These are phyloP conservation scores for Flaveria floridana DNA, from an alignment of 140 eudicot genomes.

Conservation along the genomic window DNA sequence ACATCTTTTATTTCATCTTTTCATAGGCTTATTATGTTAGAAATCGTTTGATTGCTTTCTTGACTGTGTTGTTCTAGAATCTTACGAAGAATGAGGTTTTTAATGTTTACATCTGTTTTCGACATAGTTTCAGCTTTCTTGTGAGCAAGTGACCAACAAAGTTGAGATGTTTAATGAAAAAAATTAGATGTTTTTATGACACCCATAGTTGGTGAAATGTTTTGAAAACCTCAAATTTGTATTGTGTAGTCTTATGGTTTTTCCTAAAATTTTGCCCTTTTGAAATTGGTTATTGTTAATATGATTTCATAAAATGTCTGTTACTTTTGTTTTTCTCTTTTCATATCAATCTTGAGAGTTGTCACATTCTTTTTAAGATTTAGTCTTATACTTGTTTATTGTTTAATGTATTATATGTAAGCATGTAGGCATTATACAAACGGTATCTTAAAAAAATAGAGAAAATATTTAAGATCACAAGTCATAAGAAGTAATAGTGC, in stretches of 20 bases:
- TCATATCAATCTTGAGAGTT: too few species aligned
- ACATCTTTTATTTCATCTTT: constrained; percentile 10
- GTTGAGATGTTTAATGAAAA: too few species aligned
- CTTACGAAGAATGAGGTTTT: not conserved
- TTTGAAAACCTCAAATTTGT: too few species aligned
- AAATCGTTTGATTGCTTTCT: not conserved
- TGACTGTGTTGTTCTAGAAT: not conserved
- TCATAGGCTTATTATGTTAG: not conserved
- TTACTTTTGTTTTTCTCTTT: too few species aligned
- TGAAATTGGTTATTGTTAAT: too few species aligned
- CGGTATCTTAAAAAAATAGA: not conserved
- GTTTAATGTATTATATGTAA: not conserved
- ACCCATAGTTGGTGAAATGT: too few species aligned
- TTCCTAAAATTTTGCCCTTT: too few species aligned
- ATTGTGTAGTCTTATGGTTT: too few species aligned
- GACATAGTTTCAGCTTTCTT: too few species aligned
- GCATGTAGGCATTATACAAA: not conserved
- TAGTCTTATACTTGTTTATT: not conserved
- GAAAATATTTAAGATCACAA: not conserved
- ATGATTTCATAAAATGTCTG: too few species aligned
- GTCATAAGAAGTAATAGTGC: constrained; percentile 26
- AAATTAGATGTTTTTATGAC: too few species aligned
- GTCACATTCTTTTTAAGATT: not conserved
- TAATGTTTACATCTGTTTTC: not conserved
- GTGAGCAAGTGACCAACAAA: too few species aligned